Conservation (phyloP, 1,139 yeast species). For the Yamadazyma siamensis region DNA sequence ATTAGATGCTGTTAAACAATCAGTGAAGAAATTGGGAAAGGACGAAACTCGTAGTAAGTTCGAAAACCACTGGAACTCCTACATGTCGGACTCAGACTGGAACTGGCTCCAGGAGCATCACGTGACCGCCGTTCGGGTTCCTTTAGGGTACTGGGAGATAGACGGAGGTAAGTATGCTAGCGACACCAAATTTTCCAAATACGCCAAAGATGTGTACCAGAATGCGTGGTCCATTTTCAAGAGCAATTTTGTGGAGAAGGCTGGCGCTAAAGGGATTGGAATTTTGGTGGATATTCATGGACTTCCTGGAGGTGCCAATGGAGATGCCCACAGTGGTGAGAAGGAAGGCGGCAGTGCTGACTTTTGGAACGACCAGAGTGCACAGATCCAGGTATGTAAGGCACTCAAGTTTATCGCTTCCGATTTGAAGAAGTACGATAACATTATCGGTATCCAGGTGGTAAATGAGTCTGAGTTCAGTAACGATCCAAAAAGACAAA, state of each 20-base stretch:
- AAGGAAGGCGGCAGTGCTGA: constrained; percentile 49
- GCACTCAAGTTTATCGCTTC: constrained; percentile 58
- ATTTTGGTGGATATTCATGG: constrained; percentile 85
- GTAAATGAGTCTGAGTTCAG: constrained; percentile 80
- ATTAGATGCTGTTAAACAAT: constrained; percentile 62
- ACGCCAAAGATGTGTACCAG: constrained; percentile 50
- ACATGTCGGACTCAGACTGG: constrained; percentile 73
- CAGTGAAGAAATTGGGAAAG: constrained; percentile 46
- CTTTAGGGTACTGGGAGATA: constrained; percentile 89
- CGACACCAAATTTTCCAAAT: constrained; percentile 59
- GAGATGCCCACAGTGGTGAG: constrained; percentile 79
- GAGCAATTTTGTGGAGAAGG: constrained; percentile 49
- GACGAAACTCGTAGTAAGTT: constrained; percentile 54
- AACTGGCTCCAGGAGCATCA: constrained; percentile 62
- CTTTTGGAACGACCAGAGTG: constrained; percentile 53
- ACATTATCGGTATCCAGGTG: constrained; percentile 77
- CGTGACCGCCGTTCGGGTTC: constrained; percentile 77
- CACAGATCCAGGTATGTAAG: constrained; percentile 46
- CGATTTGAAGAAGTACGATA: constrained; percentile 56
- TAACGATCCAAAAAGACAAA: constrained; percentile 46
- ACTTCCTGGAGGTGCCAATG: constrained; percentile 89
- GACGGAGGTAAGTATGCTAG: constrained; percentile 56
- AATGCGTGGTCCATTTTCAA: constrained; percentile 69
- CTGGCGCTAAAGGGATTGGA: constrained; percentile 57
- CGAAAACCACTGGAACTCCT: constrained; percentile 70